These are phyloP conservation scores for Pezicula rhizophila DNA, from an alignment of 2,329 filamentous ascomycete genomes.

Conservation along the genomic window DNA sequence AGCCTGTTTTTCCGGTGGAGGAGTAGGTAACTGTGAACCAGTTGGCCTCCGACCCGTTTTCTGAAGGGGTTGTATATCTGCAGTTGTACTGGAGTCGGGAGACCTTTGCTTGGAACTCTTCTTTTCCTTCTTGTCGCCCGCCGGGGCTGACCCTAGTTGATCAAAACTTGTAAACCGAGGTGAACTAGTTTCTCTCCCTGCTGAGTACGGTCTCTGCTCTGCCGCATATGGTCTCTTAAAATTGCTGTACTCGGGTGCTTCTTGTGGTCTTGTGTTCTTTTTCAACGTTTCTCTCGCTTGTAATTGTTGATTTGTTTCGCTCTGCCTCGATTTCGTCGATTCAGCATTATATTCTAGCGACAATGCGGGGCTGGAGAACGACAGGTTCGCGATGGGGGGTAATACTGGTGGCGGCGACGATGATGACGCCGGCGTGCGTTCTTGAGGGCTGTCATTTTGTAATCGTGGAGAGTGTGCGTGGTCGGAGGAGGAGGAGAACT, in stretches of 20 bases:
- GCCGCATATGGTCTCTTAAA: conserved; percentile 15
- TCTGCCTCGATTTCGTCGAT: conserved; percentile 4
- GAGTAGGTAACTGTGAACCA: conserved; percentile 21
- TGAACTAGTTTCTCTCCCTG: conserved; percentile 17
- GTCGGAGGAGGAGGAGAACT: conserved; percentile 10
- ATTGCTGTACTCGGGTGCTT: conserved; percentile 15
- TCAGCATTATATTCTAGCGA: conserved; percentile 7
- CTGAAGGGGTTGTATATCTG: conserved; percentile 12
- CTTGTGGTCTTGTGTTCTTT: conserved; percentile 7
- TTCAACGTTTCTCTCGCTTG: conserved; percentile 11
- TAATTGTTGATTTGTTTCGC: conserved; percentile 11
- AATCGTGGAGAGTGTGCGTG: conserved; percentile 23
- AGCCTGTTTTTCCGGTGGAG: conserved; percentile 10
- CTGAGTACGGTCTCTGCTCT: conserved; percentile 18
- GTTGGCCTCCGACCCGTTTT: conserved; percentile 17
- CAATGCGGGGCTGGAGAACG: conserved; percentile 20
- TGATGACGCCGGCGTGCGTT: conserved; percentile 27
- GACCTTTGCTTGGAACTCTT: conserved; percentile 7
- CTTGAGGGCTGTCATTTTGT: conserved; percentile 14
- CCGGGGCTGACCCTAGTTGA: not conserved
- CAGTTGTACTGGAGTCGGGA: conserved; percentile 8
- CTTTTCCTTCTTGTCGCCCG: conserved; percentile 6
- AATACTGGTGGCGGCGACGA: conserved; percentile 42
- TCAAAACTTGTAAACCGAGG: conserved; percentile 11
- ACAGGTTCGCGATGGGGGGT: conserved; percentile 31